phyloP scores from a whole-genome alignment of 345 rosid genomes.

The Nasturtium officinale region DNA sequence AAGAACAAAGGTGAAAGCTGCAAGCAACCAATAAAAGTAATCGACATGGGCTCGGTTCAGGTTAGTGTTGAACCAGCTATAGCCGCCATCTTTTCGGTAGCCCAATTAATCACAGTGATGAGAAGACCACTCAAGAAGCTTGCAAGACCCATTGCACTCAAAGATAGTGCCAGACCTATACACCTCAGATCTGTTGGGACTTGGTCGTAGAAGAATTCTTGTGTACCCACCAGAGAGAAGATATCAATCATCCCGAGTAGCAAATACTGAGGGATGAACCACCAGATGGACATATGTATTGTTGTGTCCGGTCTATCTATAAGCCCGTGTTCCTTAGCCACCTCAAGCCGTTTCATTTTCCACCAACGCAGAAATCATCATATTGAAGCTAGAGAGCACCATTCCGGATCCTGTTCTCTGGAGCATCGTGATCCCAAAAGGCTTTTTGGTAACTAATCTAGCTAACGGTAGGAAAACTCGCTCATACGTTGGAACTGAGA shows the following conservation, averaged over 20 bases:
- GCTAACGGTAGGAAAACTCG: constrained; percentile 51
- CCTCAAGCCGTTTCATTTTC: constrained; percentile 42
- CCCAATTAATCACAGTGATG: constrained; percentile 42
- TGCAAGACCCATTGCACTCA: constrained; percentile 45
- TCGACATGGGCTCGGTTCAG: constrained; percentile 58
- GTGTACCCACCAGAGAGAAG: constrained; percentile 44
- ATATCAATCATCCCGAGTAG: constrained; percentile 34
- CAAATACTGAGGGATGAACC: constrained; percentile 45
- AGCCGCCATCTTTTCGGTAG: constrained; percentile 43
- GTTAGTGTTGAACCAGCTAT: constrained; percentile 69
- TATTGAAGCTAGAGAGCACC: constrained; percentile 31
- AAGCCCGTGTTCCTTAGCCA: constrained; percentile 33
- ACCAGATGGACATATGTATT: constrained; percentile 46
- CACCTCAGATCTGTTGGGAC: constrained; percentile 45
- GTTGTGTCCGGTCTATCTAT: constrained; percentile 24
- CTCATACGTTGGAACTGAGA: constrained; percentile 56
- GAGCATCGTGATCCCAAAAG: constrained; percentile 45
- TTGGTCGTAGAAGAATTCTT: constrained; percentile 50
- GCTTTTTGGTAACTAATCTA: constrained; percentile 36
- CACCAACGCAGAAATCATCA: constrained; percentile 46
- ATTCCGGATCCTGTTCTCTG: constrained; percentile 46
- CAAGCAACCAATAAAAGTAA: constrained; percentile 58
- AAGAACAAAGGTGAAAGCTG: constrained; percentile 40
- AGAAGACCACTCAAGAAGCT: constrained; percentile 54
- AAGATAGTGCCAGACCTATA: constrained; percentile 43